Conservation (phyloP, 2,329 filamentous ascomycete species). For the Monosporascus sp. region DNA sequence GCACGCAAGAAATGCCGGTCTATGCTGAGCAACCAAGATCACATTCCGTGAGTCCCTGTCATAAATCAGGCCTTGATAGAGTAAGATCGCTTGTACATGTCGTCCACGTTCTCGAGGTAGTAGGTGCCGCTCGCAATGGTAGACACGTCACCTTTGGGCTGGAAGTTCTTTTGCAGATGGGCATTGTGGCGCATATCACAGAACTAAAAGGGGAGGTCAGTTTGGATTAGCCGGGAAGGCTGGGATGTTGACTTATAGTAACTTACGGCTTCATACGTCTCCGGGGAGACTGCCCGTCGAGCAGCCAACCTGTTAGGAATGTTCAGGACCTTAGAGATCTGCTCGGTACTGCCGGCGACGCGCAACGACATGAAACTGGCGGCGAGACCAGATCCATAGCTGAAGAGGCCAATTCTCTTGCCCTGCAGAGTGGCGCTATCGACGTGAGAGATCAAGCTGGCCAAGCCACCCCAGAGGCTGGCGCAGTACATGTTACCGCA, state of each 20-base stretch:
- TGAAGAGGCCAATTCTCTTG: conserved; percentile 73
- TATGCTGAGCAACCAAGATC: conserved; percentile 17
- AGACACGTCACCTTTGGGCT: conserved; percentile 61
- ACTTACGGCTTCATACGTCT: conserved; percentile 69
- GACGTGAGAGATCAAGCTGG: conserved; percentile 61
- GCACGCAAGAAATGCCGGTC: conserved; percentile 11
- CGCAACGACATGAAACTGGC: conserved; percentile 70
- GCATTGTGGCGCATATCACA: conserved; percentile 78
- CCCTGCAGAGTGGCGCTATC: conserved; percentile 58
- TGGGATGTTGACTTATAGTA: not conserved
- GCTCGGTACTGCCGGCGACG: conserved; percentile 63
- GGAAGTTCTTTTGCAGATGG: conserved; percentile 75
- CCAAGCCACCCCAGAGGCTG: conserved; percentile 73
- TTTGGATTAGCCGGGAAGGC: not conserved
- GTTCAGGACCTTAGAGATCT: conserved; percentile 63
- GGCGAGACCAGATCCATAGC: conserved; percentile 72
- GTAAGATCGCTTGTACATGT: conserved; percentile 82
- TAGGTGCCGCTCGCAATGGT: conserved; percentile 65
- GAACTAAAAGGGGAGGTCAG: conserved; percentile 48
- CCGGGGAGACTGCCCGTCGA: conserved; percentile 61
- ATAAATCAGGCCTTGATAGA: conserved; percentile 60
- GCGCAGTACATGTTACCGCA: conserved; percentile 66
- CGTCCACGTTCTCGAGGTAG: conserved; percentile 75
- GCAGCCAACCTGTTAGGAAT: conserved; percentile 63
- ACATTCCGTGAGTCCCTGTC: conserved; percentile 12